Evolutionary conservation across 495 filamentous ascomycete species (phyloP), one percentile per base, ranked within the genome.

Genomic region (Penicillium subrubescens): DNA sequence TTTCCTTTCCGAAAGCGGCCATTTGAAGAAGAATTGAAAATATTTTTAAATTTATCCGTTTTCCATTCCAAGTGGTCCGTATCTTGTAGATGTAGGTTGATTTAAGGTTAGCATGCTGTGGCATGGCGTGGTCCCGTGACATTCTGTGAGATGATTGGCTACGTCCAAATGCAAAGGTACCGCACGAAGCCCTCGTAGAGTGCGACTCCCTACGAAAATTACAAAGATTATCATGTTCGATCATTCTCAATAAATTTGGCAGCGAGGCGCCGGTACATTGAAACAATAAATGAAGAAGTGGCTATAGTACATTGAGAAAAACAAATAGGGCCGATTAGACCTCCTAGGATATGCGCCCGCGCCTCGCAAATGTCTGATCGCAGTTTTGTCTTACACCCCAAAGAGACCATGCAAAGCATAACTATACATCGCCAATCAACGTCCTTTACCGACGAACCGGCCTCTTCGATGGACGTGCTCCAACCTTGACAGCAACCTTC

Each of bases 221-320:
- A 25, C n/a, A n/a, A 44, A 19, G n/a, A 19, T 8, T 8, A 44
- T 58, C 39, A 29, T 31, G 7, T 31, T 52, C 48, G 5, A 31
- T 0, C 37, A 41, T 52, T 31, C 21, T 48, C 19, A 25, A 23
- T 25, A 17, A 50, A 31, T 14, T 58, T 68, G 44, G 62, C 51
- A 73, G 68, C 65, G 67, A 70, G 69, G 66, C 66, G 61, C 70
- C 65, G 68, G 73, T 69, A 63, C 58, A 64, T 70, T 67, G 66
- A 11, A 70, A 70, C 62, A 68, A 44, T 44, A 53, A 54, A n/a
- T 21, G 27, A 33, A 11, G 51, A 68, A 66, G 61, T 72, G 69
- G 72, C 61, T 79, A 79, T 78, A 71, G 69, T 79, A 79, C 77
- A 79, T 74, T 73, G 64, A 73, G 68, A 74, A 73, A 66, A 64